Evolutionary conservation across 2,329 filamentous ascomycete genomes (phyloP), one percentile per base, ranked within the genome.

Genomic region (Cytospora piceicola): DNA sequence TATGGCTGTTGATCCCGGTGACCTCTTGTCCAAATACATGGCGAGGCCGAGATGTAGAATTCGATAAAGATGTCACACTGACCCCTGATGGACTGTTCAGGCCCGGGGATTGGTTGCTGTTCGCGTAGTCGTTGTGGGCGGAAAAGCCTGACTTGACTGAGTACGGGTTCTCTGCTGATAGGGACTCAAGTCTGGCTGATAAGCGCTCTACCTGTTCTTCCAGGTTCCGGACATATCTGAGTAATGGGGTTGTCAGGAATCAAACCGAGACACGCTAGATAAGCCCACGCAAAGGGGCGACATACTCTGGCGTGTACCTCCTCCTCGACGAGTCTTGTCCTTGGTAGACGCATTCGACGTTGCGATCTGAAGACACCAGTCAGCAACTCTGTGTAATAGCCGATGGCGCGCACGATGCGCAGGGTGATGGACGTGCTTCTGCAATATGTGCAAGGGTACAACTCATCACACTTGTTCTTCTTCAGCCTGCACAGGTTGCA

Each of bases 401-500:
- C 12, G 11, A 24, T 1, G 34, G 22, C 15, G 22, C 14, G 32
- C 14, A 51, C 34, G 34, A 36, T 36, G 34, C 12, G 34, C 11
- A 14, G 14, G 49, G n/a, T 58, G 52, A 39, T 11, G n/a, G 27
- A 70, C 77, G 67, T 70, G 81, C 79, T 79, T 69, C 75, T 77
- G 71, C 79, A 81, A 64, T 80, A 78, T 12, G 74, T 74, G 69
- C 80, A 81, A 30, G 70, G 71, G 56, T 70, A 70, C 46, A 71
- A 54, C 68, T 82, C 80, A 68, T 81, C 79, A 69, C 80, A 82
- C 68, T 80, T 81, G 71, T 82, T 81, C 72, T 82, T 82, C 72
- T 82, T 81, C 56, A 74, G 67, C 60, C 80, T 74, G 71, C 80
- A 82, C 34, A 78, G 72, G 67, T 82, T 79, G 69, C 80, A 82